Base-by-base conservation (phyloP, 2,329 filamentous ascomycete species). In the Aspergillus persii region DNA sequence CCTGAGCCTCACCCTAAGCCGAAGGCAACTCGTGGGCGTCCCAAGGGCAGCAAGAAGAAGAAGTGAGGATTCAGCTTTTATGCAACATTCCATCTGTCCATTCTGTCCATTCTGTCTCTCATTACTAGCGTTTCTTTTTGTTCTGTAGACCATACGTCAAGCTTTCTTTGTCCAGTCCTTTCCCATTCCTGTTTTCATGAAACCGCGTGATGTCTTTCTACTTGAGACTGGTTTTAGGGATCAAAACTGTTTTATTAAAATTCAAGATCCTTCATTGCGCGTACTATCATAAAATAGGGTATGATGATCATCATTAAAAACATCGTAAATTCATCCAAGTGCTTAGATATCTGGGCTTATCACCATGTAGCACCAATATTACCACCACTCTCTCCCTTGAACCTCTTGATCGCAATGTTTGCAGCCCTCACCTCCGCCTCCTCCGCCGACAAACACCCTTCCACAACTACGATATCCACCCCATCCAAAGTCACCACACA, bases 351-450 rank as follows among this genome's bases (percentile, higher is more conserved):
- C 18, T 23, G 18, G 18, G 18, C 18, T 23, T 23, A 23, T 23
- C 18, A 23, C 18, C 18, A 23, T 2, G 18, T 23, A 47, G 31
- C 31, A 31, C 48, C 49, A 36, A 23, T 33, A 31, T 15, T 29
- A 3, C 2, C 12, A 7, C 30, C 23, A 41, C 15, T 4, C 50
- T 2, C 15, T 27, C 39, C 44, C 8, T 26, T 47, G 18, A 71
- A 49, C 30, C 61, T 33, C 36, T 61, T 62, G 39, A 72, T 61
- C 0, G 61, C 57, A 30, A 46, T 33, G 54, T 63, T 60, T 1
- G 71, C 67, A 23, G 69, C 68, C 50, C 59, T 68, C 2, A 73
- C 58, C 44, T 73, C 70, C 7, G 71, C 71, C 57, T 73, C 70
- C 41, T 74, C 71, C 4, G 60, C 58, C 7, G 66, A 69, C 31